phyloP scores from a whole-genome alignment of 2,329 filamentous ascomycete genomes.

The Fusarium sp. region DNA sequence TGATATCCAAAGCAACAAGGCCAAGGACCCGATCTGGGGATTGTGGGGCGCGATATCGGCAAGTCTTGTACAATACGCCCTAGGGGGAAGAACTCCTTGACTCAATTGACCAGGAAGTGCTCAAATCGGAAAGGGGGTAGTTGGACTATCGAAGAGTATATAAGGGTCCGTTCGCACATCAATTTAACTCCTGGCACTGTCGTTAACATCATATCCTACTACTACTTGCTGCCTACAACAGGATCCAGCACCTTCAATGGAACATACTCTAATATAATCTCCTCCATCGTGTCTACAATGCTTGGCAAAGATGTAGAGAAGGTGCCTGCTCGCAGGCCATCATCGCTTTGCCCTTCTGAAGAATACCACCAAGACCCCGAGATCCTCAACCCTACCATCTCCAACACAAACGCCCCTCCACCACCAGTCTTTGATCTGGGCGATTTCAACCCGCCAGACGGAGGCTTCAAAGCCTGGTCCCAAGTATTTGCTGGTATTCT shows the following conservation, averaged over 20 bases:
- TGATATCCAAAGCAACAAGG: slow-evolving; percentile 10
- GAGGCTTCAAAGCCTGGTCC: slow-evolving; percentile 59
- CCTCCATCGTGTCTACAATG: slow-evolving; percentile 27
- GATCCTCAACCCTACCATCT: slow-evolving; percentile 35
- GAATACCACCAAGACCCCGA: slow-evolving; percentile 3
- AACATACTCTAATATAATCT: slow-evolving; percentile 3
- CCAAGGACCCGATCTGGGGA: slow-evolving; percentile 17
- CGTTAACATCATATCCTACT: not conserved
- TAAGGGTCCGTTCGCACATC: slow-evolving; percentile 21
- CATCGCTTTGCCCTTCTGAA: slow-evolving; percentile 7
- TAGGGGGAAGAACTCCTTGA: slow-evolving; percentile 19
- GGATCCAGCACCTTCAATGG: slow-evolving; percentile 18
- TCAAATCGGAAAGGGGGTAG: not conserved
- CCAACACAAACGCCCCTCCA: slow-evolving; percentile 41
- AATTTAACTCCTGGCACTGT: not conserved
- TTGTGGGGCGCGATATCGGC: slow-evolving; percentile 39
- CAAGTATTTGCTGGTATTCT: slow-evolving; percentile 59
- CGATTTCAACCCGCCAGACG: slow-evolving; percentile 51
- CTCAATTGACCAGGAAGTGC: slow-evolving; percentile 3
- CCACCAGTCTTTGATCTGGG: slow-evolving; percentile 30
- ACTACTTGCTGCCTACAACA: not conserved
- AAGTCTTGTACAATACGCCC: slow-evolving; percentile 20
- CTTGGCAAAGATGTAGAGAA: slow-evolving; percentile 37
- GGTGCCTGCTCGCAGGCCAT: slow-evolving; percentile 10
- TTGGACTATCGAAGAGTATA: slow-evolving; percentile 26